These are phyloP conservation scores for Blepharisma stoltei DNA, from an alignment of 73 alveolate species.

Conservation along the genomic window DNA sequence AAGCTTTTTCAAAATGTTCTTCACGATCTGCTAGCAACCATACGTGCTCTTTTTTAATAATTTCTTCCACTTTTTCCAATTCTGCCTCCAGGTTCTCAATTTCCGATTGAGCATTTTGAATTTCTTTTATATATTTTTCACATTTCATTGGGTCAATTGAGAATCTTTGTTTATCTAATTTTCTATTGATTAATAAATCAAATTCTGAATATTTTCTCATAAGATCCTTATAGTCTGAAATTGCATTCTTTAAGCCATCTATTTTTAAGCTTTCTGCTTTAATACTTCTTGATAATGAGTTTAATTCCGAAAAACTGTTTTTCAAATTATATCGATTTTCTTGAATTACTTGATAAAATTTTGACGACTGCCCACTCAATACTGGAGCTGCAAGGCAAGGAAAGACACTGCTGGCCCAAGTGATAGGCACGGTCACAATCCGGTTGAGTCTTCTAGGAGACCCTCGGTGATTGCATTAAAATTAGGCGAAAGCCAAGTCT, in stretches of 20 bases:
- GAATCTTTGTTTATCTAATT: not conserved
- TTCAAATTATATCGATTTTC: too few relatives aligned
- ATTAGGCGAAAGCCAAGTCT: too few relatives aligned
- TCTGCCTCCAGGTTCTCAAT: not conserved
- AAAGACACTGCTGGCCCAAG: too few relatives aligned
- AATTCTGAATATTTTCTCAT: slow-evolving; percentile 22
- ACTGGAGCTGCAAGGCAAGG: too few relatives aligned
- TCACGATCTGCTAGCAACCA: slow-evolving; percentile 21
- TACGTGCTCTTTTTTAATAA: not conserved
- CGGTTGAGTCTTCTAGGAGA: too few relatives aligned
- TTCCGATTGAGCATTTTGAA: not conserved
- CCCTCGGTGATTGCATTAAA: too few relatives aligned
- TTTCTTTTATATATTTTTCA: slow-evolving; percentile 17
- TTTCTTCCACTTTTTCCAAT: not conserved
- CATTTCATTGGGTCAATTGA: not conserved
- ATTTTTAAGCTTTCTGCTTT: not conserved
- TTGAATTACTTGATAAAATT: not conserved
- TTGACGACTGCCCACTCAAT: too few relatives aligned
- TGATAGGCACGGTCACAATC: too few relatives aligned
- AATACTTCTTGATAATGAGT: not conserved
- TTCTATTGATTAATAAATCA: not conserved
- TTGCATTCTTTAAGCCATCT: not conserved
- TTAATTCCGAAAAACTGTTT: too few relatives aligned
- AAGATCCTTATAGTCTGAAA: not conserved
- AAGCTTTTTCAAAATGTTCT: not conserved